Evolutionary conservation across 2,329 filamentous ascomycete species (phyloP), one percentile per base, ranked within the genome.

Genomic region (Epichloe sp.): DNA sequence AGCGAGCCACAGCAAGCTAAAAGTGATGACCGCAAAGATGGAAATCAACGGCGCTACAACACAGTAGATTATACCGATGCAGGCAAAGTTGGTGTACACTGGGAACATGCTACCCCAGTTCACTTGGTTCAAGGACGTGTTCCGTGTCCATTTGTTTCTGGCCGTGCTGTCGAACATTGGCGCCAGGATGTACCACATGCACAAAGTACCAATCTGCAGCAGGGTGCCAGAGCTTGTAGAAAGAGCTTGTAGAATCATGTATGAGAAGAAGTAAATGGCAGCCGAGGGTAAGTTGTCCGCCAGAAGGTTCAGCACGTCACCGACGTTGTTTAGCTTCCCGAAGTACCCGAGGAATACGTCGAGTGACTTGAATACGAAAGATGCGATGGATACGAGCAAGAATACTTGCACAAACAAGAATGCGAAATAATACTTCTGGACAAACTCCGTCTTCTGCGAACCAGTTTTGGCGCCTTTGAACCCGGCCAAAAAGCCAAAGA

Each of bases 251-350:
- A 98, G 82, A 63, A 96, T 85, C 82, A 98, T 90, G 76, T 98
- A 98, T 1, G 88, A 91, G 74, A 96, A 97, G 73, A 97, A 98
- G 68, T 97, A 98, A 63, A 96, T 95, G 59, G 88, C 86, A 0
- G 90, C 85, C 58, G 81, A 86, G 2, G 93, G 93, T 5, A 98
- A 71, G 54, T 90, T 93, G 11, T 73, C 65, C 0, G 91, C 91
- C 31, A 98, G 71, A 0, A 86, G 74, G 17, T 79, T 66, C 0
- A 93, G 80, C 52, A 94, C 79, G 38, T 75, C 76, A n/a, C 72
- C 69, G 7, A 88, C 82, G 44, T 87, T 75, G 3, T 62, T 44
- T 3, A 76, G 53, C 21, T 64, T 40, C 10, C 68, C 62, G 7
- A 76, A 57, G 26, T 77, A 68, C 37, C 79, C 66, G 3, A 85